Evolutionary conservation across 75 land plant species (phyloP).

Genomic region (Cryptomeria japonica): DNA sequence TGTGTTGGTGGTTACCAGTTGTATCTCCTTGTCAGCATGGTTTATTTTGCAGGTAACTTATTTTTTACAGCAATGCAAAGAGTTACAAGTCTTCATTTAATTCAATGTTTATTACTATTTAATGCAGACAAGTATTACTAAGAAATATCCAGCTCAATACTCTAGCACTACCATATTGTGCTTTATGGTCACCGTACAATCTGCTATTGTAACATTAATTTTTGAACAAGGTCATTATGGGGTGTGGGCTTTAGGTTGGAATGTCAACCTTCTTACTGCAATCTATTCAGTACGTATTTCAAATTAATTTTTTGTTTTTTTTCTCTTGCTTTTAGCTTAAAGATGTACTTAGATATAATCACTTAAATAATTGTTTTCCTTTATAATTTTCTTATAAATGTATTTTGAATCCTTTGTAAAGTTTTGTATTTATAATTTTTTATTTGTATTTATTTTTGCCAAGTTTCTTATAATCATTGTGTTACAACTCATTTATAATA

Average conservation of each 20-base stretch:
- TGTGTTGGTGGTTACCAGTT: slow-evolving; percentile 53
- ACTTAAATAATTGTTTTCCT: too few relatives aligned
- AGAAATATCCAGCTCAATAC: slow-evolving; percentile 62
- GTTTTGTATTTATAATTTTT: too few relatives aligned
- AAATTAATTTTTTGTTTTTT: too few relatives aligned
- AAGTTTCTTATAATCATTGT: too few relatives aligned
- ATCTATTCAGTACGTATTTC: slow-evolving; percentile 38
- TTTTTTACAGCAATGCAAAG: not conserved
- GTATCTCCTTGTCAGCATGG: slow-evolving; percentile 65
- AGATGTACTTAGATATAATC: too few relatives aligned
- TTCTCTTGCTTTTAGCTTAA: too few relatives aligned
- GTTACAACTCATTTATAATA: too few relatives aligned
- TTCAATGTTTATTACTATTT: too few relatives aligned
- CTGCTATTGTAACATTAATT: slow-evolving; percentile 27
- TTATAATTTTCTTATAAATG: too few relatives aligned
- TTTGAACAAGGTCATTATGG: slow-evolving; percentile 30
- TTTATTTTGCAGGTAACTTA: slow-evolving; percentile 65
- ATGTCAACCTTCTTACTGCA: slow-evolving; percentile 32
- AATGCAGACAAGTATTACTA: slow-evolving; percentile 42
- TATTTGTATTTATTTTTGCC: too few relatives aligned
- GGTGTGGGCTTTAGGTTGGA: slow-evolving; percentile 38
- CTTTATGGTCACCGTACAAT: slow-evolving; percentile 57
- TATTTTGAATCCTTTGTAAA: too few relatives aligned
- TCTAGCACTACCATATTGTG: slow-evolving; percentile 58
- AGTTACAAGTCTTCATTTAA: not conserved